These are phyloP conservation scores for Colletotrichum viniferum DNA, from an alignment of 2,329 filamentous ascomycete species.

Conservation along the genomic window DNA sequence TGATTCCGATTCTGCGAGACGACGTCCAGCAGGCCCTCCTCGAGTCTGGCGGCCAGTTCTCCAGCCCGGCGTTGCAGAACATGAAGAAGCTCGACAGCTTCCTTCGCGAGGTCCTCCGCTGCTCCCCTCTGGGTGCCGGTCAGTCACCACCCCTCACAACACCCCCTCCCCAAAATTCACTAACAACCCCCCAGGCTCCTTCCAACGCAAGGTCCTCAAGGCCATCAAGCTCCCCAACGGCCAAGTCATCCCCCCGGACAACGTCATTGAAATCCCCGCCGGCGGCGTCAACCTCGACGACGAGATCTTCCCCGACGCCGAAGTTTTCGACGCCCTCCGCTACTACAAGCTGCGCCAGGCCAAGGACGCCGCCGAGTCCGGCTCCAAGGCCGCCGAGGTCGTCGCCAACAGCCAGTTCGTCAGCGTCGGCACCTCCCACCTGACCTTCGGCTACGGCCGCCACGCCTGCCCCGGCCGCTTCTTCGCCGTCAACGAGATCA, in stretches of 20 bases:
- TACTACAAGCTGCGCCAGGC: constrained; percentile 48
- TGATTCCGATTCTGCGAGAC: constrained; percentile 53
- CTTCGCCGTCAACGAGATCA: constrained; percentile 25
- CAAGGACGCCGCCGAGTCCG: constrained; percentile 8
- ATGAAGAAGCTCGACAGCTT: constrained; percentile 46
- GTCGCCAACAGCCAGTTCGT: constrained; percentile 42
- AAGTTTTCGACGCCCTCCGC: constrained; percentile 52
- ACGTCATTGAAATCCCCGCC: constrained; percentile 44
- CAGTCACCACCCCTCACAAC: neutral
- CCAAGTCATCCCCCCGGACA: constrained; percentile 49
- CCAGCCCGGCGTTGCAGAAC: constrained; percentile 36
- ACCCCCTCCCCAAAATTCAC: neutral
- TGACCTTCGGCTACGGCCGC: constrained; percentile 23
- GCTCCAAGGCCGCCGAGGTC: constrained; percentile 20
- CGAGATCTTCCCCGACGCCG: constrained; percentile 39
- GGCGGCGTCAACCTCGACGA: constrained; percentile 40
- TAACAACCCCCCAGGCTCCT: constrained; percentile 38
- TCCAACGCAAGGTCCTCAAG: constrained; percentile 54
- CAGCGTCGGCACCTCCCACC: constrained; percentile 31
- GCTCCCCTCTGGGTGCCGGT: constrained; percentile 29
- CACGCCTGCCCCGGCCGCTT: constrained; percentile 22
- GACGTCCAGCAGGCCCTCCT: constrained; percentile 49
- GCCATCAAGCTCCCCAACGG: constrained; percentile 58
- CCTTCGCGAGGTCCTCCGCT: constrained; percentile 40
- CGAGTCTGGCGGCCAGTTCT: constrained; percentile 35